Evolutionary conservation across 1,139 yeast genomes (phyloP), one percentile per base, ranked within the genome.

Genomic region (Yamadazyma diddensiae): DNA sequence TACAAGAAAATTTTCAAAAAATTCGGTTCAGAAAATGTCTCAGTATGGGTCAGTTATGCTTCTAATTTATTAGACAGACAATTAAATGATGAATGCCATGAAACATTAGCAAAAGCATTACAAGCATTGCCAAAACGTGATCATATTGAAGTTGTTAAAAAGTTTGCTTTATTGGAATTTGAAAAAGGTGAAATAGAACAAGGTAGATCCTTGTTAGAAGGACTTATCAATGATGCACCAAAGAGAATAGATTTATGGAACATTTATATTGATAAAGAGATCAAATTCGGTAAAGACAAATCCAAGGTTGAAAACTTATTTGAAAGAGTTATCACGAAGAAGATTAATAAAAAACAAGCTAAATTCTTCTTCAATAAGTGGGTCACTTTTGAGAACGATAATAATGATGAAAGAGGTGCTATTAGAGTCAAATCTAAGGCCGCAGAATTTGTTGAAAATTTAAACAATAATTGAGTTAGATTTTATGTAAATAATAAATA

Each of bases 171-270:
- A 55, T 64, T 90, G 34, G 97, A 92, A 60, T 92, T 82, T 55
- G 57, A 73, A 44, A 78, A 81, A 54, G 97, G 97, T 46, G 95
- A 87, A 46, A 67, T 86, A 8, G 98, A 92, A 61, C 94, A 92
- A 57, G 98, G 95, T 35, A 79, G 97, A 58, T 85, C 97, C 1
- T 70, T 92, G 47, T 87, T 90, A 52, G 97, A 92, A 65, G 97
- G 97, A 32, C 74, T 92, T 42, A 62, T 92, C 36, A 77, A 94
- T 21, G 94, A 88, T 53, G 94, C 86, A 31, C 94, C 97, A 38
- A 87, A 87, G 68, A 78, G 95, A 61, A 77, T 86, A 39, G 98
- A 92, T 58, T 62, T 92, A 45, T 92, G 97, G 97, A 88, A 84
- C 53, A 94, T 90, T 28, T 88, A 88, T 59, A 75, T 90, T 44